A percentile compares a stretch with the other conserved stretches of the same genome.
Evolutionary conservation across 2,329 filamentous ascomycete species (phyloP).

Genomic region (Fusarium lyarnte): DNA sequence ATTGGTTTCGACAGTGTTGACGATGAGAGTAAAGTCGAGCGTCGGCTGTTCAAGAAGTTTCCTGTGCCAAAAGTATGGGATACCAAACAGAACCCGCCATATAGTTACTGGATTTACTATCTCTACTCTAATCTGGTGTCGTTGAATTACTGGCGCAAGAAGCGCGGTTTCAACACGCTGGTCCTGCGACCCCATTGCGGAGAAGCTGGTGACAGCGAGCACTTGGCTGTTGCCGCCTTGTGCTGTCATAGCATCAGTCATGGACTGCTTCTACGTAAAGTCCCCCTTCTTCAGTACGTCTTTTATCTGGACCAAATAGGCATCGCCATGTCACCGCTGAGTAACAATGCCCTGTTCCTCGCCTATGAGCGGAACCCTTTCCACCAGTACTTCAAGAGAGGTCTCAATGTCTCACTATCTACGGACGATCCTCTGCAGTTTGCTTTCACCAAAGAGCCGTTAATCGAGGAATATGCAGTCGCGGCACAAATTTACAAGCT

Average conservation of each 20-base stretch:
- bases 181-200: conserved; percentile 93
- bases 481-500: conserved; percentile 99
- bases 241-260: conserved; percentile 98
- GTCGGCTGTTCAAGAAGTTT: conserved; percentile 94
- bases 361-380: conserved; percentile 98
- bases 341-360: conserved; percentile 96
- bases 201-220: conserved; percentile 96
- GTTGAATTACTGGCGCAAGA: conserved; percentile 89
- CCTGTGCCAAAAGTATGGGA: conserved; percentile 89
- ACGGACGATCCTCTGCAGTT: conserved; percentile 98
- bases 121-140: conserved; percentile 94
- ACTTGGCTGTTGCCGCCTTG: conserved; percentile 88
- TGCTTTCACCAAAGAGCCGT: conserved; percentile 95
- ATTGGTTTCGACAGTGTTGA: conserved; percentile 98
- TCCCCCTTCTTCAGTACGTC: conserved; percentile 93
- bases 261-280: conserved; percentile 89
- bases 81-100: conserved; percentile 94
- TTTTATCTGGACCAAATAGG: conserved; percentile 99
- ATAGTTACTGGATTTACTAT: conserved; percentile 99
- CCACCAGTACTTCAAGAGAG: conserved; percentile 92
- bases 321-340: conserved; percentile 98
- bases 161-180: conserved; percentile 95
- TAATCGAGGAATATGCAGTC: conserved; percentile 98
- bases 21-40: conserved; percentile 96
- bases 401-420: conserved; percentile 93